Conservation (phyloP, 768 basidiomycete genomes). For the Guyanaporus albipodus region DNA sequence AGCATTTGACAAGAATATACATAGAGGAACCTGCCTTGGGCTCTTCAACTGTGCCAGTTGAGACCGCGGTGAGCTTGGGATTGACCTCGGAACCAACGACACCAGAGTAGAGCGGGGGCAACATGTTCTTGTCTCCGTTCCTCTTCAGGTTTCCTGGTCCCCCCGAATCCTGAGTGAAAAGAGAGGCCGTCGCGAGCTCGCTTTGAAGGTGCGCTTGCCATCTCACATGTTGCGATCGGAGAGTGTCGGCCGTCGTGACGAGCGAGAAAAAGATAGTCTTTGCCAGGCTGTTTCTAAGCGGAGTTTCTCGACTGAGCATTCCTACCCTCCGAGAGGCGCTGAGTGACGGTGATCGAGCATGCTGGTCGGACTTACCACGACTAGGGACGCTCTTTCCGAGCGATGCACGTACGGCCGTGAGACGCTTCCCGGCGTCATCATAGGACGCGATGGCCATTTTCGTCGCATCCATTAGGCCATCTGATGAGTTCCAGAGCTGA, state of each 20-base stretch:
- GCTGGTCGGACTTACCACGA: slow-evolving; percentile 1
- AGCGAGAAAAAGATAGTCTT: slow-evolving; percentile 6
- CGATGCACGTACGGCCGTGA: slow-evolving; percentile 4
- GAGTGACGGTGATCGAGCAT: neutral
- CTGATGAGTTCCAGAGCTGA: slow-evolving; percentile 4
- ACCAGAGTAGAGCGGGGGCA: neutral
- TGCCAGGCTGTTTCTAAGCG: slow-evolving; percentile 8
- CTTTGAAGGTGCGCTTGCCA: slow-evolving; percentile 15
- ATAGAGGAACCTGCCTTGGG: neutral
- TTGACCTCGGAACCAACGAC: neutral
- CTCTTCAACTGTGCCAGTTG: neutral
- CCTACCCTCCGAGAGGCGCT: neutral
- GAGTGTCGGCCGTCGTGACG: slow-evolving; percentile 10
- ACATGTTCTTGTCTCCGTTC: neutral
- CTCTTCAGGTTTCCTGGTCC: neutral
- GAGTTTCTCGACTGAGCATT: neutral
- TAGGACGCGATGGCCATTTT: slow-evolving; percentile 4
- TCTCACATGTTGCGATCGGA: slow-evolving; percentile 9
- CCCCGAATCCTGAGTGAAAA: neutral
- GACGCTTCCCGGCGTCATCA: slow-evolving; percentile 1
- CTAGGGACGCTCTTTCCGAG: neutral
- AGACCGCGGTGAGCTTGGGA: neutral
- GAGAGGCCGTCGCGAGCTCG: neutral
- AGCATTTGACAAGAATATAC: slow-evolving; percentile 10
- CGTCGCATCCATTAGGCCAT: slow-evolving; percentile 8